Percentiles rank a stretch among this genome's conserved stretches.
Conservation (phyloP, 352 stramenopile genomes). For the Phytophthora uliginosa region DNA sequence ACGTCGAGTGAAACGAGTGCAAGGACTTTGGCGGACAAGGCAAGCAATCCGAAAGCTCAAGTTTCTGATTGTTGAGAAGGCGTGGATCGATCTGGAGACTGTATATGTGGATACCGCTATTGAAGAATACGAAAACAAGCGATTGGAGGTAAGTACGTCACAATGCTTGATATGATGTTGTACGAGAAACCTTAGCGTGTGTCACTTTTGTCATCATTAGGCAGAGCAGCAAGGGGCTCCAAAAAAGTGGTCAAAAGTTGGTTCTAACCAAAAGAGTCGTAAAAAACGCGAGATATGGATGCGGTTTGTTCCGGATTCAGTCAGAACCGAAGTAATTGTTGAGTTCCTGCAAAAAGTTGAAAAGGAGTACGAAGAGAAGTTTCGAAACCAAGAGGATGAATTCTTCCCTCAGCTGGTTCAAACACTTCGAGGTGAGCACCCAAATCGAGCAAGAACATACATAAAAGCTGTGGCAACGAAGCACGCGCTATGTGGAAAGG, state of each 20-base stretch:
- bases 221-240: constrained; percentile 13
- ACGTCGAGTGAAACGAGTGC: constrained; percentile 60
- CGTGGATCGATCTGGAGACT: constrained; percentile 64
- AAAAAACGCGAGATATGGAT: constrained; percentile 51
- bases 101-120: constrained; percentile 56
- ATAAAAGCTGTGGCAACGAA: constrained; percentile 57
- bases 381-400: constrained; percentile 67
- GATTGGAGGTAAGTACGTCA: constrained; percentile 39
- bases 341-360: constrained; percentile 54
- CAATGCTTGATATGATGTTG: not conserved
- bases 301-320: constrained; percentile 48
- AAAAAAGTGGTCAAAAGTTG: constrained; percentile 34
- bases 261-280: constrained; percentile 26
- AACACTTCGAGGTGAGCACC: constrained; percentile 64
- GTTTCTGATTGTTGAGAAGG: constrained; percentile 54
- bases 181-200: not conserved
- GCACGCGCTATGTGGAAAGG: constrained; percentile 52
- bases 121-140: constrained; percentile 51
- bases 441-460: constrained; percentile 66
- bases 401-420: constrained; percentile 75
- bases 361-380: constrained; percentile 42
- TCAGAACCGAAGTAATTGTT: constrained; percentile 49
- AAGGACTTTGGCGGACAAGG: constrained; percentile 61
- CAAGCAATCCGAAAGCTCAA: constrained; percentile 44
- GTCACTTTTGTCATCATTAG: constrained; percentile 7